Evolutionary conservation across 305 asterid genomes (phyloP).

Genomic region (Andrographis paniculata): DNA sequence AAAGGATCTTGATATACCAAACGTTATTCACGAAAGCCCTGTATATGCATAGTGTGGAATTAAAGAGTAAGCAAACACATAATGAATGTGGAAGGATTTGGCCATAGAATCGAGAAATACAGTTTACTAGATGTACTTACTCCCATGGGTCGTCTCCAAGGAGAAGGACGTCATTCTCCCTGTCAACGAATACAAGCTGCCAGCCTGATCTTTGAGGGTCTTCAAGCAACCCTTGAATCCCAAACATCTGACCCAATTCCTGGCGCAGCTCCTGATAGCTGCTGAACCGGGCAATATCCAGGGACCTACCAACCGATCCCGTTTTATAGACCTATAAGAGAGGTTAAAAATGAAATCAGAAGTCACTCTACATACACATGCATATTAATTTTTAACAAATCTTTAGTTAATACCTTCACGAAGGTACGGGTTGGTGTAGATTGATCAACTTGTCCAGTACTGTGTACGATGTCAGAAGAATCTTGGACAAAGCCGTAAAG

Average conservation of each 20-base stretch:
- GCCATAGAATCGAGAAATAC: background rate
- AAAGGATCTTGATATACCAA: constrained; percentile 84
- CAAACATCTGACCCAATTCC: constrained; percentile 90
- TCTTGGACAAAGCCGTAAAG: constrained; percentile 55
- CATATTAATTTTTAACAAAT: too few relatives aligned
- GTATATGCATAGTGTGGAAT: background rate
- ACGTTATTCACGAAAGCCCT: constrained; percentile 92
- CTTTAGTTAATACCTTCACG: constrained; percentile 95
- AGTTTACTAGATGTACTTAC: constrained; percentile 42
- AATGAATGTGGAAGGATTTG: background rate
- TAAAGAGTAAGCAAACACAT: background rate
- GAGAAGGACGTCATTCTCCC: constrained; percentile 93
- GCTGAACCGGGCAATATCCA: constrained; percentile 88
- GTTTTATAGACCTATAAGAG: constrained; percentile 96
- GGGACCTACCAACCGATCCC: constrained; percentile 85
- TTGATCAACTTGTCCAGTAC: constrained; percentile 55
- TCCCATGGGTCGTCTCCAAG: constrained; percentile 99
- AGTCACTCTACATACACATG: too few relatives aligned
- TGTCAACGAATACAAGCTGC: constrained; percentile 99
- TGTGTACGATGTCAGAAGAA: constrained; percentile 60
- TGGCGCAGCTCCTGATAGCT: constrained; percentile 86
- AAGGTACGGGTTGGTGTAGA: constrained; percentile 40
- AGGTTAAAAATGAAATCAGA: too few relatives aligned
- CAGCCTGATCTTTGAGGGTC: constrained; percentile 99
- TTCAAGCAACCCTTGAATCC: constrained; percentile 88